Base-by-base conservation (phyloP, 805 yeast species). In the Saturnispora hagleri region DNA sequence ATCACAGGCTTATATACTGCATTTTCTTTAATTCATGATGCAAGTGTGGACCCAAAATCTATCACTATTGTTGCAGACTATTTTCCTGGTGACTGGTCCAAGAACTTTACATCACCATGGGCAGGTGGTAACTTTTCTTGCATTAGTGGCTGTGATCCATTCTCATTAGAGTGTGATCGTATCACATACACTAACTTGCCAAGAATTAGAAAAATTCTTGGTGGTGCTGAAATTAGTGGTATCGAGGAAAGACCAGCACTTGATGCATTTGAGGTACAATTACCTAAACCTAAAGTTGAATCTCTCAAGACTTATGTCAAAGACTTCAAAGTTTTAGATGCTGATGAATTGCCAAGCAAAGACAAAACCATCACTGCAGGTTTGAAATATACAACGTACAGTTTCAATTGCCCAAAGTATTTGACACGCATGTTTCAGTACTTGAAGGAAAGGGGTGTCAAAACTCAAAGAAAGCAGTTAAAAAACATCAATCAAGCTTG, bases 21-120 rank as follows among this genome's bases (percentile, higher is more conserved):
- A 0, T 73, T 69, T 57, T 69, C 73, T 43, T 69, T 84, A 7
- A 55, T 79, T 35, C 70, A 73, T 26, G 64, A 70, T 15, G 67
- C 66, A 12, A 70, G 71, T 1, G 65, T 73, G 3, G 53, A 60
- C 1, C 72, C 76, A 1, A 51, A 61, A 1, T 66, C 75, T 4
- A 75, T 87, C 53, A 71, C 77, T 3, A 73, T 86, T 4, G 58
- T 82, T 24, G 90, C 87, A 8, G 78, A 84, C 60, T 77, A 73
- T 58, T 64, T 82, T 27, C 93, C 95, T 3, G 95, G 95, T 2
- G 95, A 87, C 60, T 82, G 78, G 57, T 80, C 89, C 2, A 77
- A 78, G 51, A 73, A 78, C 48, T 87, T 81, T 64, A 81, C 95
- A 1, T 84, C 90, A 0, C 95, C 95, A 1, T 83, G 84, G 77